Percentiles rank a stretch among this genome's conserved stretches.
phyloP scores from a whole-genome alignment of 1,139 yeast genomes.

The Geotrichum fermentans region DNA sequence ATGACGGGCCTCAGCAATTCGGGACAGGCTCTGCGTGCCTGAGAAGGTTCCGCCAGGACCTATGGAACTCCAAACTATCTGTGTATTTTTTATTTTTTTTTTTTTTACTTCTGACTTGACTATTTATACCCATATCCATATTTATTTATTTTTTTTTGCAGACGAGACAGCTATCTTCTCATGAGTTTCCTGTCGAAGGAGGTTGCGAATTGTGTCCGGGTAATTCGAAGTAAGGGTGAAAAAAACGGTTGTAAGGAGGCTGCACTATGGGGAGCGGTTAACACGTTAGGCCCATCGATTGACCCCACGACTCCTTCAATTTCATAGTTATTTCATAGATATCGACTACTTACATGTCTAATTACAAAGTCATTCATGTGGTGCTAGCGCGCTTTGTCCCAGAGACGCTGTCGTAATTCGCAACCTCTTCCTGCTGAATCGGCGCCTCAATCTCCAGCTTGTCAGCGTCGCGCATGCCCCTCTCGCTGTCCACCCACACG shows the following conservation, averaged over 20 bases:
- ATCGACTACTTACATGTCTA: too few relatives aligned
- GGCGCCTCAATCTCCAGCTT: neutral
- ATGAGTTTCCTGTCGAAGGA: too few relatives aligned
- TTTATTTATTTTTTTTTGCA: neutral
- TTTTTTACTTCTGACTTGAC: neutral
- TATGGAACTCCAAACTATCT: neutral
- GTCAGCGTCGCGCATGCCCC: conserved; percentile 33
- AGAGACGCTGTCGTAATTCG: neutral
- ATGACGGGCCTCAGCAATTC: conserved; percentile 6
- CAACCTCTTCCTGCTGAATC: neutral
- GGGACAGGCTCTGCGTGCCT: conserved; percentile 6
- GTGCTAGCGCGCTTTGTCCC: too few relatives aligned
- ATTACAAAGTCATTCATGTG: too few relatives aligned
- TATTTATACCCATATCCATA: neutral
- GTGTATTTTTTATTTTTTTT: neutral
- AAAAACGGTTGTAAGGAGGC: too few relatives aligned
- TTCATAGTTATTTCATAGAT: too few relatives aligned
- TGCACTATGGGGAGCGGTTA: too few relatives aligned
- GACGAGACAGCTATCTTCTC: too few relatives aligned
- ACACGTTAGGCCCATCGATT: too few relatives aligned
- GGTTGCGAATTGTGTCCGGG: too few relatives aligned
- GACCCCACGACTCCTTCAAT: too few relatives aligned
- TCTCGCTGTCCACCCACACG: conserved; percentile 37
- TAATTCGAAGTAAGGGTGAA: too few relatives aligned
- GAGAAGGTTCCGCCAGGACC: neutral